A percentile compares a stretch with the other conserved stretches of the same genome.
phyloP scores from a whole-genome alignment of 805 yeast species.

The Starmerella ratchasimensis region DNA sequence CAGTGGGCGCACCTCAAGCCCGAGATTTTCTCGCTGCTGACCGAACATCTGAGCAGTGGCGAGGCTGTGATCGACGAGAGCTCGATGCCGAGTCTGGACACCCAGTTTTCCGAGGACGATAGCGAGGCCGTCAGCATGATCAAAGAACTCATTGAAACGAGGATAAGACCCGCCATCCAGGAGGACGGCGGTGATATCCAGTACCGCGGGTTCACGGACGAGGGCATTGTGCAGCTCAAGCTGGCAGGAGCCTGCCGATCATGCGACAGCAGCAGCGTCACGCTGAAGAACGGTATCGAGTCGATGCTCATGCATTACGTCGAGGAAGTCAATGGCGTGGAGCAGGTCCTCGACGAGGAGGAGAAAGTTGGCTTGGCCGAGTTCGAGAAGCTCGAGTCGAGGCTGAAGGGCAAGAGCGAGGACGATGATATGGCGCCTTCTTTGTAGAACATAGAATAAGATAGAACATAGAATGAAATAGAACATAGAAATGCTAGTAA shows the following conservation, averaged over 20 bases:
- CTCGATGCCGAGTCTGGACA: constrained; percentile 27
- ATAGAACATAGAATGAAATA: no score
- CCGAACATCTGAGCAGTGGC: constrained; percentile 33
- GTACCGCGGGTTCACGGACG: constrained; percentile 72
- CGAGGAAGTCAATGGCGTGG: constrained; percentile 83
- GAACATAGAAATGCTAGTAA: no score
- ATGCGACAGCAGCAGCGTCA: constrained; percentile 81
- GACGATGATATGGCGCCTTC: constrained; percentile 19
- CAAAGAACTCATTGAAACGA: constrained; percentile 80
- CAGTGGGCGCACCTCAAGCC: constrained; percentile 66
- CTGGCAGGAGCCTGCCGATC: constrained; percentile 93
- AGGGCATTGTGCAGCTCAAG: constrained; percentile 78
- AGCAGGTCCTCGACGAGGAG: constrained; percentile 75
- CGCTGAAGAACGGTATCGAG: constrained; percentile 89
- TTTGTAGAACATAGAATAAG: background rate
- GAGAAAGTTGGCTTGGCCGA: constrained; percentile 61
- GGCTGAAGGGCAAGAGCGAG: constrained; percentile 28
- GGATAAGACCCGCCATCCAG: constrained; percentile 94
- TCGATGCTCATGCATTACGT: constrained; percentile 95
- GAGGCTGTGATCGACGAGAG: constrained; percentile 37
- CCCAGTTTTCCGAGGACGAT: constrained; percentile 48
- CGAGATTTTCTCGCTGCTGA: constrained; percentile 39
- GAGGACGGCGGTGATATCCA: constrained; percentile 98
- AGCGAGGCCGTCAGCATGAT: constrained; percentile 77
- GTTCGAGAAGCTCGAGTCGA: constrained; percentile 69